Evolutionary conservation across 2,329 filamentous ascomycete genomes (phyloP), one percentile per base, ranked within the genome.

Genomic region (Pleurostoma richardsiae): DNA sequence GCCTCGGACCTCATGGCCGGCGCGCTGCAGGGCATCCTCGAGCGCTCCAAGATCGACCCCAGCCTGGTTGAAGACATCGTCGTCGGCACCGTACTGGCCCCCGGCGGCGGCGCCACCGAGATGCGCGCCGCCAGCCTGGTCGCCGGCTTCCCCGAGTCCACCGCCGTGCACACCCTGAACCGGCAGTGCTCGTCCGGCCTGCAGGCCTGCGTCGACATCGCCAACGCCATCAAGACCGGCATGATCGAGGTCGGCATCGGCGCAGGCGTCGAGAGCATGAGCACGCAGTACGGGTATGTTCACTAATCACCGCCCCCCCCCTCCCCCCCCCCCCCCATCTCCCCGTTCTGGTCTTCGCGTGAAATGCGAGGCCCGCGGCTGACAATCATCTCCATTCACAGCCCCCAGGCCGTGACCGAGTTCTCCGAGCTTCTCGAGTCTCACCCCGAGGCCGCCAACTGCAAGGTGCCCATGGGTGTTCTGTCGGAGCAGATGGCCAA

Each of bases 221-320:
- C 92, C 56, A 95, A 97, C 74, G 88, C 89, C 57, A 95, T 99
- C 71, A 82, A 82, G 62, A 66, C 82, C 4, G 94, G 91, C 59
- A 95, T 96, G 87, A 97, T 97, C 62, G 92, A 97, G 56, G 72
- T 97, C 52, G 94, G 94, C 58, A 83, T 97, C 57, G 94, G 92
- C 56, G 91, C 91, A 26, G 94, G 94, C 61, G 90, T 96, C 28
- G 94, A 99, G 82, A 94, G 88, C 76, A 99, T 99, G 94, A 88
- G 82, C 61, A 77, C 78, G 48, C 88, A 96, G 63, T 97, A 97
- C 66, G 94, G 92, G 83, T 87, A 73, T 58, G 80, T 68, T 33
- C 27, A 31, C 26, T 11, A 30, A 11, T 29, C 10, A 10, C 26
- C 27, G 10, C n/a, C 7, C 43, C 39, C 29, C 39, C 31, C 19